phyloP scores from a whole-genome alignment of 768 basidiomycete species.

The Mycena galericulata region DNA sequence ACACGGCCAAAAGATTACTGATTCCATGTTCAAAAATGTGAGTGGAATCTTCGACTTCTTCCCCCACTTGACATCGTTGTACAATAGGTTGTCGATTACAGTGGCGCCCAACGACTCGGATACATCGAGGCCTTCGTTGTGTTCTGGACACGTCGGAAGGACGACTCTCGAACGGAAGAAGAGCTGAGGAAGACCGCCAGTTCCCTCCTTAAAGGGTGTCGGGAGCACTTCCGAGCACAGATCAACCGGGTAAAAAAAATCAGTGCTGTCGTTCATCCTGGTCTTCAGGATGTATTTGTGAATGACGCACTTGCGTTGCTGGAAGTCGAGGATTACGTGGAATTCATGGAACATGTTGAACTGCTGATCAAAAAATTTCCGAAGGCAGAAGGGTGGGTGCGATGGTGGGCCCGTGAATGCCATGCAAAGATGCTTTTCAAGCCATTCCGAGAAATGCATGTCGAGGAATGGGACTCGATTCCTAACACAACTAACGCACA shows the following conservation, averaged over 20 bases:
- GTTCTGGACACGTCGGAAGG: slow-evolving; percentile 34
- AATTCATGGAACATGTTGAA: slow-evolving; percentile 27
- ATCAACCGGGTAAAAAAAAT: slow-evolving; percentile 42
- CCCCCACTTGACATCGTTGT: background rate
- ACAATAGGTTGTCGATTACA: slow-evolving; percentile 49
- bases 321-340: background rate
- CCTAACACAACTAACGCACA: slow-evolving; percentile 35
- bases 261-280: slow-evolving; percentile 37
- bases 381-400: slow-evolving; percentile 40
- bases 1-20: slow-evolving; percentile 18
- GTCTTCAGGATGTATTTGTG: slow-evolving; percentile 31
- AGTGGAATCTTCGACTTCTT: background rate
- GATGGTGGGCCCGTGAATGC: slow-evolving; percentile 46
- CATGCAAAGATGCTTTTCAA: slow-evolving; percentile 36
- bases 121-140: slow-evolving; percentile 44
- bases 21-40: slow-evolving; percentile 5
- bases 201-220: slow-evolving; percentile 43
- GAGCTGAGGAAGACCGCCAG: slow-evolving; percentile 29
- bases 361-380: slow-evolving; percentile 39
- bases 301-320: slow-evolving; percentile 12
- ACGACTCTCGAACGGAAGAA: background rate
- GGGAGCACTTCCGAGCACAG: slow-evolving; percentile 44
- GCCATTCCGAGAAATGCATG: slow-evolving; percentile 24
- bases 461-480: slow-evolving; percentile 24
- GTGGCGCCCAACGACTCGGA: slow-evolving; percentile 47